Base-by-base conservation (phyloP, 2,329 filamentous ascomycete species). In the Phaeosphaeriaceae sp. region DNA sequence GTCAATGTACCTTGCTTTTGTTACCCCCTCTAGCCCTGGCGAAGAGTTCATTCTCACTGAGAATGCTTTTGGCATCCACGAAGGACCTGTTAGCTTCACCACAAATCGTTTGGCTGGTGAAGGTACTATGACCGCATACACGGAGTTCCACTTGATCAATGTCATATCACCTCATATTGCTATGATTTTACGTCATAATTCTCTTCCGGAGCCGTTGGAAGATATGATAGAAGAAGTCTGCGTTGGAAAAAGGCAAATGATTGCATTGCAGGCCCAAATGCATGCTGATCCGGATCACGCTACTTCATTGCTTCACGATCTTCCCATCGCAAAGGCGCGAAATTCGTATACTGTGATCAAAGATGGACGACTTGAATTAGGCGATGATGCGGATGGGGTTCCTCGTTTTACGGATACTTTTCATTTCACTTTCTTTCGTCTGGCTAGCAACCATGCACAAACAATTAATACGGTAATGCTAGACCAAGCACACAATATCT, bases 1-100 rank as follows among this genome's bases (percentile, higher is more conserved):
- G 34, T 16, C 8, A 3, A 60, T 57, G 35, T 73, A 65, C 44
- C 58, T 74, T 28, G 55, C 68, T 2, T 51, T 73, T 18, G 71
- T 68, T 42, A 67, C 60, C 41, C 67, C 68, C 2, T 36, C 47
- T 3, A 18, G 18, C 13, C 35, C 18, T 1, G 50, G 43, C 6
- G 64, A 66, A 12, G 71, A 74, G 48, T 74, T 73, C 36, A 20
- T 74, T 13, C 52, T 74, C 41, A 72, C 70, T 1, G 61, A 72
- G 28, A 68, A 74, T 38, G 49, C 51, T 18, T 73, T 67, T 51
- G 54, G 52, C 39, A 56, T 74, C 29, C 58, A 60, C 50, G 71
- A 74, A 48, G 71, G 71, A 2, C 61, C 64, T 13, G 34, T 50
- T 8, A 47, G 46, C 30, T 32, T 11, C 34, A 2, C 21, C 1